Conservation (phyloP, 225 moss, liverwort and hornwort species). For the Rhytidiadelphus loreus region DNA sequence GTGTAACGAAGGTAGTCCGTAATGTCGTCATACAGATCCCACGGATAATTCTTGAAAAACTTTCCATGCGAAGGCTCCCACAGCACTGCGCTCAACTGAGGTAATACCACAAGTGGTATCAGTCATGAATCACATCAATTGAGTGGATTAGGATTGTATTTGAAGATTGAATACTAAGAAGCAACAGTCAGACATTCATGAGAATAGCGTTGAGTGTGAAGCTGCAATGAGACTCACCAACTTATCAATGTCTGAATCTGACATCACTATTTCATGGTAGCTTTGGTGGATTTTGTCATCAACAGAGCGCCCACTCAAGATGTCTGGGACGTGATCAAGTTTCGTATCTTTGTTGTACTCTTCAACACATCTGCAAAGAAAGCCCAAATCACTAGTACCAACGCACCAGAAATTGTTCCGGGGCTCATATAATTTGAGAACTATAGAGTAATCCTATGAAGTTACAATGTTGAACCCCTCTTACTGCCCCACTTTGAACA, state of each 20-base stretch:
- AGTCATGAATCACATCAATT: not conserved
- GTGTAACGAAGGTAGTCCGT: conserved; percentile 92
- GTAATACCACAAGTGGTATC: not conserved
- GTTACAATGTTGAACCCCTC: not conserved
- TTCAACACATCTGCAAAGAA: conserved; percentile 62
- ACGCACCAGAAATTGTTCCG: not conserved
- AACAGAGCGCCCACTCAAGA: conserved; percentile 65
- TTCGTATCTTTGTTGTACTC: conserved; percentile 69
- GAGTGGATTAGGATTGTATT: not conserved
- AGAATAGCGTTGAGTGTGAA: not conserved
- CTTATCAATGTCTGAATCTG: conserved; percentile 94
- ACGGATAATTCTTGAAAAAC: conserved; percentile 77
- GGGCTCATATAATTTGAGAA: not conserved
- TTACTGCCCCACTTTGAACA: not conserved
- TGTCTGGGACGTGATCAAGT: conserved; percentile 91
- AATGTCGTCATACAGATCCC: conserved; percentile 89
- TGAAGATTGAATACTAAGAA: not conserved
- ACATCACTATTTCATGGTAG: conserved; percentile 97
- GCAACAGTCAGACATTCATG: not conserved
- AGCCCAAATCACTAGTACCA: not conserved
- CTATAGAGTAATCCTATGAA: no score
- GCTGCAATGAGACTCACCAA: conserved; percentile 38
- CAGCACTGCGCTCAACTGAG: conserved; percentile 65
- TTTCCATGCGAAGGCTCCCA: conserved; percentile 92
- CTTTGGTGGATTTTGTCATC: conserved; percentile 94